A percentile compares a stretch with the other conserved stretches of the same genome.
These are phyloP conservation scores for Rhynchospora breviuscula DNA, from an alignment of 176 grass and related monocot genomes.

Conservation along the genomic window DNA sequence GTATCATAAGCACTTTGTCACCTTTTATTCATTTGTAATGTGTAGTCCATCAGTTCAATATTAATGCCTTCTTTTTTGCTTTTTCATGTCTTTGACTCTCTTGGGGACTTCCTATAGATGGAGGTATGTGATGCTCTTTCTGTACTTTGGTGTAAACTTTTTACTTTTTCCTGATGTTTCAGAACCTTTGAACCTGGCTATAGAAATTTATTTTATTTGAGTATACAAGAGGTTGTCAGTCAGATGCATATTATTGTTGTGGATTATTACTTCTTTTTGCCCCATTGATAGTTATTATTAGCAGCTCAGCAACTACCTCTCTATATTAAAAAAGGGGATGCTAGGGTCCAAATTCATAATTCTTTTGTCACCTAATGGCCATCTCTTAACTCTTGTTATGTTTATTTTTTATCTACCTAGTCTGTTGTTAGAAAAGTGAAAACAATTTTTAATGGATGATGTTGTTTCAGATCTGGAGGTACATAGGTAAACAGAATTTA, in stretches of 20 bases:
- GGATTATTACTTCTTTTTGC: neutral
- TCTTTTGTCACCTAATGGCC: neutral
- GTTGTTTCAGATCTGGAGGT: neutral
- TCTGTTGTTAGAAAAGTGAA: neutral
- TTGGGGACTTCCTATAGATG: slow-evolving; percentile 43
- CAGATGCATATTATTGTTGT: neutral
- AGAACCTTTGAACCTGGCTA: neutral
- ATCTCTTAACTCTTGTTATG: neutral
- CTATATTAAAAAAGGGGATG: neutral
- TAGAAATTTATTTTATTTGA: neutral
- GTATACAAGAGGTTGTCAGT: neutral
- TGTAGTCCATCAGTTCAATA: slow-evolving; percentile 22
- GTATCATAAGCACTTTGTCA: neutral
- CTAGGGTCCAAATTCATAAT: neutral
- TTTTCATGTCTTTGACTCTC: slow-evolving; percentile 33
- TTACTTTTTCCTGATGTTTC: neutral
- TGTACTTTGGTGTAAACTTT: neutral
- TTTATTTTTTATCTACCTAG: neutral
- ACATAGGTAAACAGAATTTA: neutral
- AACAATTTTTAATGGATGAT: neutral
- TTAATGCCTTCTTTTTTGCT: neutral
- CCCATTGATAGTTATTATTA: neutral
- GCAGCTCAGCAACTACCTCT: neutral
- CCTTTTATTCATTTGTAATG: neutral
- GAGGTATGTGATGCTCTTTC: slow-evolving; percentile 55